Conservation (phyloP, 2,329 filamentous ascomycete species). For the Epichloe elymi region DNA sequence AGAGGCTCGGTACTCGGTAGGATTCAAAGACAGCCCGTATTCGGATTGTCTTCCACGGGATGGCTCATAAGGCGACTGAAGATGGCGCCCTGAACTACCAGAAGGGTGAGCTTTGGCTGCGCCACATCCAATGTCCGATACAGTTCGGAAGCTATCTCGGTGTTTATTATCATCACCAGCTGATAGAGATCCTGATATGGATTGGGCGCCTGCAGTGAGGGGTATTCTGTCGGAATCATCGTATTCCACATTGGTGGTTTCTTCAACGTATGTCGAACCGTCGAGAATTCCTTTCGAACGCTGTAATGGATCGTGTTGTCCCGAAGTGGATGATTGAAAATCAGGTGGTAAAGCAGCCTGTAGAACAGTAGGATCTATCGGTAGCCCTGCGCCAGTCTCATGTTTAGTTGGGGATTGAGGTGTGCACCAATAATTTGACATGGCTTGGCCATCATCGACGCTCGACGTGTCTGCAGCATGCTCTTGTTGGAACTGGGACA, state of each 20-base stretch:
- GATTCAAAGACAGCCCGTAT: constrained; percentile 43
- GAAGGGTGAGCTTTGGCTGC: constrained; percentile 37
- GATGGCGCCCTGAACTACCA: constrained; percentile 35
- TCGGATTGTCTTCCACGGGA: constrained; percentile 33
- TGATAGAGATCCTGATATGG: constrained; percentile 37
- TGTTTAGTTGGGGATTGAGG: constrained; percentile 27
- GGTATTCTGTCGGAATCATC: constrained; percentile 47
- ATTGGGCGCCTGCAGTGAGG: constrained; percentile 40
- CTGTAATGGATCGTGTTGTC: constrained; percentile 14
- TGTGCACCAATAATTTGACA: constrained; percentile 41
- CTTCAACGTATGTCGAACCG: constrained; percentile 19
- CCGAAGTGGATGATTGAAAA: constrained; percentile 22
- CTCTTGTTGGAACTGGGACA: background rate
- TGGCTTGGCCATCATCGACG: constrained; percentile 21
- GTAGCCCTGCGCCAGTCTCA: constrained; percentile 28
- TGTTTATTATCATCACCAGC: constrained; percentile 28
- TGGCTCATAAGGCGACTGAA: constrained; percentile 44
- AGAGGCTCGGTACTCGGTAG: constrained; percentile 40
- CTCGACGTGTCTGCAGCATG: constrained; percentile 2
- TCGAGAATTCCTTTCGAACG: constrained; percentile 19
- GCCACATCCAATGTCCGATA: constrained; percentile 42
- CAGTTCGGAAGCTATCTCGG: constrained; percentile 44
- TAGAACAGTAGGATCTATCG: constrained; percentile 39
- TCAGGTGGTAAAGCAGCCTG: constrained; percentile 43
- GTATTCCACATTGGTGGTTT: constrained; percentile 20